These are phyloP conservation scores for Neopestalotiopsis rosae DNA, from an alignment of 2,329 filamentous ascomycete genomes.

Conservation along the genomic window DNA sequence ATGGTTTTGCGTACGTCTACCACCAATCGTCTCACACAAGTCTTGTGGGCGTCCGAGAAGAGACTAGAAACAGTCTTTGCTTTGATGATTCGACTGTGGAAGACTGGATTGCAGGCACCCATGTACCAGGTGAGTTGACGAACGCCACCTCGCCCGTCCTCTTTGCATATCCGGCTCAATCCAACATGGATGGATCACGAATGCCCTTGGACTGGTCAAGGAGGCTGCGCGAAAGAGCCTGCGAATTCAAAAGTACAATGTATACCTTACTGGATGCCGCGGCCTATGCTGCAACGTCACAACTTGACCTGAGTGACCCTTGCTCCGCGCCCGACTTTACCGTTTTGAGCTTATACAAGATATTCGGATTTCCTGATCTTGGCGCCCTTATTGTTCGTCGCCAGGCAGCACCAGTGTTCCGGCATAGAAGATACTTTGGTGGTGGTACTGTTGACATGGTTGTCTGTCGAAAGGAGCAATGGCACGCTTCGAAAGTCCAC, in stretches of 20 bases:
- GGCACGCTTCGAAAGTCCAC: slow-evolving; percentile 78
- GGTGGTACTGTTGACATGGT: slow-evolving; percentile 95
- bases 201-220: slow-evolving; percentile 74
- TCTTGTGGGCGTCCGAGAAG: slow-evolving; percentile 78
- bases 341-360: slow-evolving; percentile 91
- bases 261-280: slow-evolving; percentile 87
- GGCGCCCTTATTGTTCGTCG: slow-evolving; percentile 85
- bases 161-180: slow-evolving; percentile 89
- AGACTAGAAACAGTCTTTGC: slow-evolving; percentile 69
- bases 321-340: slow-evolving; percentile 79
- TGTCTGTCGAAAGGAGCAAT: slow-evolving; percentile 74
- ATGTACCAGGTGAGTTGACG: slow-evolving; percentile 35
- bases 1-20: slow-evolving; percentile 84
- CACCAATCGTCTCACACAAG: slow-evolving; percentile 88
- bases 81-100: slow-evolving; percentile 69
- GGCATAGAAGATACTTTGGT: slow-evolving; percentile 81
- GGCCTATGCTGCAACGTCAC: slow-evolving; percentile 77
- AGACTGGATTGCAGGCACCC: slow-evolving; percentile 61
- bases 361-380: slow-evolving; percentile 95
- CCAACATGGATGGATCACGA: slow-evolving; percentile 86
- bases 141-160: slow-evolving; percentile 38
- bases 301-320: slow-evolving; percentile 70
- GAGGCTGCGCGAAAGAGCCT: slow-evolving; percentile 44
- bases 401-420: slow-evolving; percentile 66
- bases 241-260: slow-evolving; percentile 34